phyloP scores from a whole-genome alignment of 78 protist species.

The Speleostelium caveatum region DNA sequence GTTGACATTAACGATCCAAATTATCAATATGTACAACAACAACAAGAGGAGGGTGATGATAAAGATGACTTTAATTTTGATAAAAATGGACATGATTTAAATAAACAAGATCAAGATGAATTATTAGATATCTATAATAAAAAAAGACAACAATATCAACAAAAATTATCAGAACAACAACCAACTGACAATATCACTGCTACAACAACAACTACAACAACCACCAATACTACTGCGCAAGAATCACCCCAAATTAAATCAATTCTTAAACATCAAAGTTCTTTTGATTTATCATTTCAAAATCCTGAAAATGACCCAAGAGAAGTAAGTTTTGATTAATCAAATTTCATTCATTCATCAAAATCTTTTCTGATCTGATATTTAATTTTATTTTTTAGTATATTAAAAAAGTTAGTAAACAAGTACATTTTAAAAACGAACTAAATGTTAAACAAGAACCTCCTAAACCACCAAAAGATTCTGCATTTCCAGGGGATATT shows the following conservation, averaged over 20 bases:
- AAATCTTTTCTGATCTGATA: too few relatives aligned
- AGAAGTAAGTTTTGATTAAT: too few relatives aligned
- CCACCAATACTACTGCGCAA: neutral
- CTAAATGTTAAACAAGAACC: neutral
- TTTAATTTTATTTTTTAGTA: too few relatives aligned
- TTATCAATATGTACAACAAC: constrained; percentile 21
- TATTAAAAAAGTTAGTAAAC: constrained; percentile 14
- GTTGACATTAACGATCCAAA: constrained; percentile 45
- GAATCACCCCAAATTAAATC: neutral
- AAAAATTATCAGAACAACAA: neutral
- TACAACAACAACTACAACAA: neutral
- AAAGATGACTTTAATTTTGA: neutral
- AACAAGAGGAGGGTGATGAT: neutral
- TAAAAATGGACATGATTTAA: constrained; percentile 1
- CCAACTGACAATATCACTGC: neutral
- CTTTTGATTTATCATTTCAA: too few relatives aligned
- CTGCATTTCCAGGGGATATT: constrained; percentile 51
- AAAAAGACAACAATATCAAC: neutral
- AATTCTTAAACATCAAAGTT: too few relatives aligned
- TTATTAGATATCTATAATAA: neutral
- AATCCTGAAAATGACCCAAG: neutral
- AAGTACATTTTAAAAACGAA: neutral
- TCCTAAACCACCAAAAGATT: constrained; percentile 36
- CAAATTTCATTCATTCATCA: too few relatives aligned
- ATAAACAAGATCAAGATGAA: neutral